Evolutionary conservation across 306 rosid genomes (phyloP), one percentile per base, ranked within the genome.

Genomic region (Cicer chorassanicum): DNA sequence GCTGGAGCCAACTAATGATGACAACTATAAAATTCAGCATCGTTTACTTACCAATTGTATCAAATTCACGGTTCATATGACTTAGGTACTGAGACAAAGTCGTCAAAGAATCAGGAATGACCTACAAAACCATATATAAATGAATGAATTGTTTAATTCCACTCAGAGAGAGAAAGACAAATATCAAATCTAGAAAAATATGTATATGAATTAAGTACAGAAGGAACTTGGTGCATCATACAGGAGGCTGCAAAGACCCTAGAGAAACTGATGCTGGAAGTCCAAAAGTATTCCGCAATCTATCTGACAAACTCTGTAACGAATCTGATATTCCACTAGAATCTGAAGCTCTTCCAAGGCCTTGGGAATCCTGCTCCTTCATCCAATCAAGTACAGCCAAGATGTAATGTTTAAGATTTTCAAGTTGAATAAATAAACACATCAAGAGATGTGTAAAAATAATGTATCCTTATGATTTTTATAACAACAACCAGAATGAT

Each of bases 71-170:
- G 80, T 87, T 82, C 81, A 90, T 79, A 78, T 80, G 87, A 84
- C 86, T 83, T 72, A 89, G 84, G 53, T 92, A 86, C 71, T 85
- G 97, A 75, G 91, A 84, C 82, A 95, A 82, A 67, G 99, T 95
- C 49, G 95, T 84, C 90, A 95, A 85, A 81, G 99, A 95, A 83
- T 87, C 98, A 59, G 92, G 98, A 89, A 95, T 89, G 50, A 86
- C 97, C 99, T 95, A 65, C 79, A 85, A 74, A 74, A 71, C 62
- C 81, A 86, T 16, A 84, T 51, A 83, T 63, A 54, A 68, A 59
- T 61, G 69, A 65, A 65, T 41, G 51, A 82, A 41, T 56, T 43
- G 51, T 55, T 51, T 7, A 63, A 43, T 44, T 59, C 68, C 70
- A 36, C 55, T 49, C 42, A 43, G 13, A 66, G 42, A 29, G 48